Evolutionary conservation across 2,329 filamentous ascomycete genomes (phyloP).

Genomic region (Xylaria sp.): DNA sequence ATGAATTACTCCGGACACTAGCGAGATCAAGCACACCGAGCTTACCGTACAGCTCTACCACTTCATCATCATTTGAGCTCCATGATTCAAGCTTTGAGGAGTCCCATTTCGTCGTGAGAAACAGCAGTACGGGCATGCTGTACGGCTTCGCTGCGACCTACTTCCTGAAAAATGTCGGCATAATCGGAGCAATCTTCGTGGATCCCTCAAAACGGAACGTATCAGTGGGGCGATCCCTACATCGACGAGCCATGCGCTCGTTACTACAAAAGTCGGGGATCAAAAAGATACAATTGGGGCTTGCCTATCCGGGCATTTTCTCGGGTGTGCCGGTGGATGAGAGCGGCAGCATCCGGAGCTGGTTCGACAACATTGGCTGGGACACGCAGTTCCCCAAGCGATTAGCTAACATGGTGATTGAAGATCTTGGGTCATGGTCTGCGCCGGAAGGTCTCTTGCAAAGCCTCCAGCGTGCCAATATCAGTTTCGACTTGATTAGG

Average conservation of each 20-base stretch:
- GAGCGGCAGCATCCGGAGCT: slow-evolving; percentile 62
- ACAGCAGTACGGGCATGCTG: slow-evolving; percentile 87
- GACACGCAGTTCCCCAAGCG: slow-evolving; percentile 68
- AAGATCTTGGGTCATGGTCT: slow-evolving; percentile 73
- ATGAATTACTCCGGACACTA: slow-evolving; percentile 74
- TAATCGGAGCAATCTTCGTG: slow-evolving; percentile 86
- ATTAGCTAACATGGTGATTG: slow-evolving; percentile 72
- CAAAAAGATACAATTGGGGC: slow-evolving; percentile 81
- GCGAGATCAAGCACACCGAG: slow-evolving; percentile 70
- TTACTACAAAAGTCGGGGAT: slow-evolving; percentile 73
- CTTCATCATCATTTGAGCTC: slow-evolving; percentile 77
- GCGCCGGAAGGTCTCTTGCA: slow-evolving; percentile 78
- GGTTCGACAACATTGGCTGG: slow-evolving; percentile 93
- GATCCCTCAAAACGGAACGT: slow-evolving; percentile 85
- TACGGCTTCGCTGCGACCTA: slow-evolving; percentile 95
- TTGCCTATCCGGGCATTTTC: slow-evolving; percentile 82
- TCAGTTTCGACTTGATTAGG: slow-evolving; percentile 83
- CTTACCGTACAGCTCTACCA: slow-evolving; percentile 73
- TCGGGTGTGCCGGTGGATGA: slow-evolving; percentile 75
- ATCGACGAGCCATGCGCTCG: slow-evolving; percentile 80
- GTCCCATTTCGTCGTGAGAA: slow-evolving; percentile 88
- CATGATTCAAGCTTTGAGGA: slow-evolving; percentile 74
- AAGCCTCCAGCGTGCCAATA: slow-evolving; percentile 72
- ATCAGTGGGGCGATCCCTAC: slow-evolving; percentile 88
- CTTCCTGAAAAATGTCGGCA: slow-evolving; percentile 72